Percentiles rank a stretch among this genome's conserved stretches.
Evolutionary conservation across 2,329 filamentous ascomycete species (phyloP).

Genomic region (Fusarium brevicatenulatum): DNA sequence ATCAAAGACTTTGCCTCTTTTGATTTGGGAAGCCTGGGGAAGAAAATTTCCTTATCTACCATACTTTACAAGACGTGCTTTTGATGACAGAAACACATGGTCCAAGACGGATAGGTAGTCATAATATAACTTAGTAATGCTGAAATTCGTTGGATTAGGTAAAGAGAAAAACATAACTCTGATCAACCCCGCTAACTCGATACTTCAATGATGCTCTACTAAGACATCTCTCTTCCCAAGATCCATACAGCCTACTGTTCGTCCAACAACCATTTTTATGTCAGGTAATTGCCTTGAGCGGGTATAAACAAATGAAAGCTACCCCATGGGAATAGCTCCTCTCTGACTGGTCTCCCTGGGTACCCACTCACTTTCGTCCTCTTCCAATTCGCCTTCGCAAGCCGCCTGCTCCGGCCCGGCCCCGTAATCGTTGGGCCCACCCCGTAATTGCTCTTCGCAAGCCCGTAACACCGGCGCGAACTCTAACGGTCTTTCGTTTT

Average conservation of each 20-base stretch:
- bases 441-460: slow-evolving; percentile 2
- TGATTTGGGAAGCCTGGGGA: slow-evolving; percentile 14
- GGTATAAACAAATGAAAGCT: slow-evolving; percentile 33
- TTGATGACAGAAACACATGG: not conserved
- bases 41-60: slow-evolving; percentile 23
- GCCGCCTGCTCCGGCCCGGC: slow-evolving; percentile 16
- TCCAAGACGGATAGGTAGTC: not conserved
- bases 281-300: slow-evolving; percentile 18
- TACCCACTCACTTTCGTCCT: slow-evolving; percentile 5
- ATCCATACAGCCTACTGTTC: not conserved
- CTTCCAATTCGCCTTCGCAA: slow-evolving; percentile 17
- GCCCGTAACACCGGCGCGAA: slow-evolving; percentile 7
- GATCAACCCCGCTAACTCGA: not conserved
- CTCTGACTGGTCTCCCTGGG: not conserved
- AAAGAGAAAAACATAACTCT: not conserved
- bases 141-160: slow-evolving; percentile 9
- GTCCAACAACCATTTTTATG: slow-evolving; percentile 2
- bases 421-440: slow-evolving; percentile 11
- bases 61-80: not conserved
- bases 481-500: not conserved
- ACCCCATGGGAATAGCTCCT: slow-evolving; percentile 17
- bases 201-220: not conserved
- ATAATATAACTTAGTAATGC: not conserved
- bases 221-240: slow-evolving; percentile 5
- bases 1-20: slow-evolving; percentile 23